Conservation (phyloP, 768 basidiomycete species). For the Gymnopilus junonius region DNA sequence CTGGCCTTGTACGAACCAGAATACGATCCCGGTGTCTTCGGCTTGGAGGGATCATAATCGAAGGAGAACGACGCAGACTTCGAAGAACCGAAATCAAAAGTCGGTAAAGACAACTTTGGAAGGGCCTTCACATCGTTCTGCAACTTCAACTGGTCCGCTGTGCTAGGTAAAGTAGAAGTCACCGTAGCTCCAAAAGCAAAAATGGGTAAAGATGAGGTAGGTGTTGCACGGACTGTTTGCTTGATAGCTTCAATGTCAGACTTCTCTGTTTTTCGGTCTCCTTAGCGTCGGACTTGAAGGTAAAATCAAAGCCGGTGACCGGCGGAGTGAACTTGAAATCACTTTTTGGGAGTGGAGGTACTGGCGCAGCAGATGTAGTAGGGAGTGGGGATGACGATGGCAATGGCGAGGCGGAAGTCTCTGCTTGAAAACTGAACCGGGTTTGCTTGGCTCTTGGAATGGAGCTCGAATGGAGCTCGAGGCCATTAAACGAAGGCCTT, state of each 20-base stretch:
- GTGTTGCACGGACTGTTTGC: slow-evolving; percentile 30
- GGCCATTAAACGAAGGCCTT: slow-evolving; percentile 29
- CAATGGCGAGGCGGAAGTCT: slow-evolving; percentile 36
- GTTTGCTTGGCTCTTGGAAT: slow-evolving; percentile 80
- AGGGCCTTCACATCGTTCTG: slow-evolving; percentile 43
- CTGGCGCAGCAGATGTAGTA: slow-evolving; percentile 17
- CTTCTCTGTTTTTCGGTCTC: neutral
- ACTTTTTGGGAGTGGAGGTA: slow-evolving; percentile 11
- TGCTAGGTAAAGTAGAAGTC: slow-evolving; percentile 23
- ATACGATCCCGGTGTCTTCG: slow-evolving; percentile 10
- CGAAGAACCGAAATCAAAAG: slow-evolving; percentile 36
- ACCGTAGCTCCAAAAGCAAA: slow-evolving; percentile 38
- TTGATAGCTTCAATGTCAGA: slow-evolving; percentile 18
- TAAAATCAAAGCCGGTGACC: slow-evolving; percentile 21
- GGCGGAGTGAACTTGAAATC: slow-evolving; percentile 15
- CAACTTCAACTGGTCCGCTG: slow-evolving; percentile 30
- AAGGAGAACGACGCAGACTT: slow-evolving; percentile 9
- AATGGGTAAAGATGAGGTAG: slow-evolving; percentile 35
- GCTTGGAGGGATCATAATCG: slow-evolving; percentile 10
- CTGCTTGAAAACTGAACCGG: slow-evolving; percentile 70
- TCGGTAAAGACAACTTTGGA: slow-evolving; percentile 49
- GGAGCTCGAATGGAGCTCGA: slow-evolving; percentile 53
- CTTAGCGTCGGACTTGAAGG: slow-evolving; percentile 14
- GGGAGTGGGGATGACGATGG: slow-evolving; percentile 28
- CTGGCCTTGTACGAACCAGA: neutral